Conservation (phyloP, 768 basidiomycete species). For the Russula brevipes region DNA sequence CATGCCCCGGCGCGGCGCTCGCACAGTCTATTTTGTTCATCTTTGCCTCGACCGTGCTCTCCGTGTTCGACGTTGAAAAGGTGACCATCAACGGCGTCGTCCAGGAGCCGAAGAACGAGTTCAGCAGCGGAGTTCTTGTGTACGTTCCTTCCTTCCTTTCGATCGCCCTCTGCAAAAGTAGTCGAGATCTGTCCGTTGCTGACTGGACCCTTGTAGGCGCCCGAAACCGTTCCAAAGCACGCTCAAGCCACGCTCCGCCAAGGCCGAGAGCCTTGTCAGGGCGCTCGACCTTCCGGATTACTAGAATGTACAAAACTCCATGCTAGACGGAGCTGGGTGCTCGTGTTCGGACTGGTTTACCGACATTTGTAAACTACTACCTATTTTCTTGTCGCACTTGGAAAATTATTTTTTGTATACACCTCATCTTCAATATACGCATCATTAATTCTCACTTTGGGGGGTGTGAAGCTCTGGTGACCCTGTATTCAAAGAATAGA, state of each 20-base stretch:
- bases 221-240: slow-evolving; percentile 27
- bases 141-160: not conserved
- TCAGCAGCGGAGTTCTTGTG: slow-evolving; percentile 23
- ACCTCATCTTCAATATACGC: not conserved
- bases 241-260: slow-evolving; percentile 25
- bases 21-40: slow-evolving; percentile 26
- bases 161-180: too few species aligned
- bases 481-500: too few species aligned
- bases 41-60: slow-evolving; percentile 21
- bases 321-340: too few species aligned
- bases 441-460: not conserved
- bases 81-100: slow-evolving; percentile 21
- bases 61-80: slow-evolving; percentile 24
- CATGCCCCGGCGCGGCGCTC: slow-evolving; percentile 25
- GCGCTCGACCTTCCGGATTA: slow-evolving; percentile 15
- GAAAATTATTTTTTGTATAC: not conserved
- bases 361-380: not conserved
- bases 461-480: too few species aligned
- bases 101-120: slow-evolving; percentile 20
- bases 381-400: not conserved
- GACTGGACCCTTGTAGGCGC: slow-evolving; percentile 15
- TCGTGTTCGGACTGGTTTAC: not conserved
- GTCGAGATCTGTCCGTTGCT: not conserved
- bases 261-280: slow-evolving; percentile 22
- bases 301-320: not conserved